Evolutionary conservation across 2,329 filamentous ascomycete species (phyloP).

Genomic region (Alternaria postmessia): DNA sequence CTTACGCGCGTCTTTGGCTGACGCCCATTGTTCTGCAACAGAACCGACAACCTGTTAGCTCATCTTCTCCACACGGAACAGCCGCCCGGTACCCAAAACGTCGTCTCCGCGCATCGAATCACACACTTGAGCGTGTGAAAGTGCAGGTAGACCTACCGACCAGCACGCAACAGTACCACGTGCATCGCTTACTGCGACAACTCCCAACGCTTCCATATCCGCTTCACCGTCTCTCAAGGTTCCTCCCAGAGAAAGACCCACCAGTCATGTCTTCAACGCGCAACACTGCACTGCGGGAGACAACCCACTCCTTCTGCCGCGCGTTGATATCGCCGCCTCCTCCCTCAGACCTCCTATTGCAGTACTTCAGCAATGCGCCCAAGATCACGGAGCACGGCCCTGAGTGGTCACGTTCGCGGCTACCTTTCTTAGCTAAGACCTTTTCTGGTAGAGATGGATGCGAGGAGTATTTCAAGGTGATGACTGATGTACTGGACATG

Average conservation of each 20-base stretch:
- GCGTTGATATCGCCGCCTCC: slow-evolving; percentile 38
- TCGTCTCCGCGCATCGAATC: slow-evolving; percentile 5
- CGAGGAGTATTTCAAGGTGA: slow-evolving; percentile 50
- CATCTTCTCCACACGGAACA: slow-evolving; percentile 10
- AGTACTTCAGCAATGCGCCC: slow-evolving; percentile 38
- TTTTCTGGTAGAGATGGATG: slow-evolving; percentile 48
- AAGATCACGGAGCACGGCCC: slow-evolving; percentile 56
- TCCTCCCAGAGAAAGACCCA: background rate
- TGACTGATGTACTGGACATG: slow-evolving; percentile 48
- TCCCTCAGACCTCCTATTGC: slow-evolving; percentile 35
- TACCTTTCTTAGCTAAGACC: slow-evolving; percentile 52
- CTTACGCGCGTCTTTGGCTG: slow-evolving; percentile 18
- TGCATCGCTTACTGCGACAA: slow-evolving; percentile 9
- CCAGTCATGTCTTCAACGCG: slow-evolving; percentile 23
- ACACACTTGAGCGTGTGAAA: background rate
- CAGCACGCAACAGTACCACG: background rate
- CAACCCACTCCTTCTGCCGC: slow-evolving; percentile 40
- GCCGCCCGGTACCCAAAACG: slow-evolving; percentile 14
- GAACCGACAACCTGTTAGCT: slow-evolving; percentile 17
- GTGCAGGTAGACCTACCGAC: background rate
- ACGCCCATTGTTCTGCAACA: slow-evolving; percentile 18
- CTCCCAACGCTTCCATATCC: slow-evolving; percentile 2
- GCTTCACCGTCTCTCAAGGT: slow-evolving; percentile 4
- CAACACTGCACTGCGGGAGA: slow-evolving; percentile 30
- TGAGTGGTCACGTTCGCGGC: slow-evolving; percentile 43